phyloP scores from a whole-genome alignment of 495 filamentous ascomycete genomes.

The Lophium mytilinum region DNA sequence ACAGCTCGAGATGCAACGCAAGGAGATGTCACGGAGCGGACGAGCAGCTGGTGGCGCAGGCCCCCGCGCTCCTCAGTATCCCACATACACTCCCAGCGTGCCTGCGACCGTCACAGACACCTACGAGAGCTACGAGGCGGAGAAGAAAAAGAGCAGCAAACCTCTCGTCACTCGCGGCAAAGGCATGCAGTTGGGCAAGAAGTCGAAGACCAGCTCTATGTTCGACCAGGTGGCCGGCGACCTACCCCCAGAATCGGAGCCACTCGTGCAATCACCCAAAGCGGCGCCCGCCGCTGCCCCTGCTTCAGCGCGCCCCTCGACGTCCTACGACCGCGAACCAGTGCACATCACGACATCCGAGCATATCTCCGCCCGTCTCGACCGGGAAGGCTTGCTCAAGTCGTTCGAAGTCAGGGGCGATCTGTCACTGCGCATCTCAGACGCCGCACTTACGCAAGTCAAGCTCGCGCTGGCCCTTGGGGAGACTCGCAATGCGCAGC shows the following conservation, averaged over 20 bases:
- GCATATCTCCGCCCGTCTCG: constrained; percentile 75
- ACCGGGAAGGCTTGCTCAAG: constrained; percentile 74
- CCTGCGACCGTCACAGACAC: constrained; percentile 66
- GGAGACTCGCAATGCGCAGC: constrained; percentile 70
- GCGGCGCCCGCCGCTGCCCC: constrained; percentile 39
- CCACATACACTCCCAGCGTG: constrained; percentile 77
- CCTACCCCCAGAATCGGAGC: constrained; percentile 69
- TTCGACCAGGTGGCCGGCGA: constrained; percentile 92
- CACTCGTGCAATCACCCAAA: constrained; percentile 62
- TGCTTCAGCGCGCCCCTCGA: constrained; percentile 34
- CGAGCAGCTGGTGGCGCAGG: constrained; percentile 34
- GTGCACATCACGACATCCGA: constrained; percentile 83
- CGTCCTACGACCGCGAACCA: constrained; percentile 61
- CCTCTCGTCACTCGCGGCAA: constrained; percentile 73
- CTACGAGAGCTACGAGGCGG: constrained; percentile 88
- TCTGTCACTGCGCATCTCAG: constrained; percentile 77
- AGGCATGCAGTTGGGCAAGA: constrained; percentile 97
- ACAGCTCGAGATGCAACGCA: constrained; percentile 95
- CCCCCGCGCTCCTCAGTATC: constrained; percentile 70
- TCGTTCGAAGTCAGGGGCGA: constrained; percentile 84
- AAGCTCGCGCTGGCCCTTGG: constrained; percentile 71
- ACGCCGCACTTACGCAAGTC: constrained; percentile 78
- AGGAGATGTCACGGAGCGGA: constrained; percentile 56
- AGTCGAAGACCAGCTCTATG: constrained; percentile 92
- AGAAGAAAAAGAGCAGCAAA: constrained; percentile 79